Conservation (phyloP, 331 rosid genomes). For the Quercus lobata region DNA sequence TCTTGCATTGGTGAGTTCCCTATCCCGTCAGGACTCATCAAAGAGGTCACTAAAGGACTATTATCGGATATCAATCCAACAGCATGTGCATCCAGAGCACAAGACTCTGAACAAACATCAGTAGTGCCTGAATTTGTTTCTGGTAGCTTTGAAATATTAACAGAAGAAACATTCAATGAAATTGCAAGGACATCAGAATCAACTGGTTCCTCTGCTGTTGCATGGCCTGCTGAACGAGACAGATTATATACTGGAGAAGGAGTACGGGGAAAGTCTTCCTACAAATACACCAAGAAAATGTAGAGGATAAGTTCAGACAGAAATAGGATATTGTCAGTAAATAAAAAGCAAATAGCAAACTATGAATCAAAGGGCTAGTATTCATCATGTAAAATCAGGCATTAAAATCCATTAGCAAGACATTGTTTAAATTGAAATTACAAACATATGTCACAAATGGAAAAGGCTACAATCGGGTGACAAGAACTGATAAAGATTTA, state of each 20-base stretch:
- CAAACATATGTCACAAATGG: too few species aligned
- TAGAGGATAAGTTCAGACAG: too few species aligned
- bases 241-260: conserved; percentile 60
- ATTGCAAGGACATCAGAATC: conserved; percentile 36
- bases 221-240: conserved; percentile 37
- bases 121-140: conserved; percentile 33
- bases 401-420: too few species aligned
- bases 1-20: background rate
- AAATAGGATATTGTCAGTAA: too few species aligned
- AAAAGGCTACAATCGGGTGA: background rate
- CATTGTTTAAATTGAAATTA: too few species aligned
- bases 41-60: conserved; percentile 12
- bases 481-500: background rate
- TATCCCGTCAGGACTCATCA: conserved; percentile 21
- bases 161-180: conserved; percentile 28
- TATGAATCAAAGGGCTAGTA: too few species aligned
- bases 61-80: conserved; percentile 8
- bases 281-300: conserved; percentile 15
- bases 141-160: conserved; percentile 29
- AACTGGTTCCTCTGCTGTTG: conserved; percentile 37
- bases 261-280: conserved; percentile 68
- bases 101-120: conserved; percentile 22
- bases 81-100: conserved; percentile 15
- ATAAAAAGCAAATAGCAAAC: too few species aligned
- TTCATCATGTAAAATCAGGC: too few species aligned